Percentiles rank a stretch among this genome's conserved stretches.
Conservation (phyloP, 2,329 filamentous ascomycete species). For the Fusarium buxicola region DNA sequence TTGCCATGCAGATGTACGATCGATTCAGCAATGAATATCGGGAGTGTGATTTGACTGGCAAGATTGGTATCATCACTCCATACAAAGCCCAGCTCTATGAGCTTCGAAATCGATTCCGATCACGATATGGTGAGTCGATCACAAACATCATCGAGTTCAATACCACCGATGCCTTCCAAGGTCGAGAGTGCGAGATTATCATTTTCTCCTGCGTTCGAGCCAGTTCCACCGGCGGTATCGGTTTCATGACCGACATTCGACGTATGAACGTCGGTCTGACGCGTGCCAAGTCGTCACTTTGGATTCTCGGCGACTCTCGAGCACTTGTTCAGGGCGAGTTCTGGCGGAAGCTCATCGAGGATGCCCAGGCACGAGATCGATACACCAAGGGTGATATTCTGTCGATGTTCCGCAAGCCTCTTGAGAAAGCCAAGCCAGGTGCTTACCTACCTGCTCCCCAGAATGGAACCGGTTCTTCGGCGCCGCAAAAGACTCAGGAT, state of each 20-base stretch:
- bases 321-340: constrained; percentile 89
- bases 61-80: constrained; percentile 96
- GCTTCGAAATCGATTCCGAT: constrained; percentile 79
- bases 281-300: constrained; percentile 94
- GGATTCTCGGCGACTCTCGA: constrained; percentile 93
- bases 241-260: constrained; percentile 97
- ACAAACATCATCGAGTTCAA: constrained; percentile 92
- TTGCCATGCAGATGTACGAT: constrained; percentile 86
- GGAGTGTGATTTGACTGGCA: constrained; percentile 77
- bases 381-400: constrained; percentile 78
- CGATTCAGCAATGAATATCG: constrained; percentile 80
- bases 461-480: not conserved
- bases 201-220: constrained; percentile 99
- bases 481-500: constrained; percentile 16
- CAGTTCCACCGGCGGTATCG: constrained; percentile 91
- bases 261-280: constrained; percentile 99
- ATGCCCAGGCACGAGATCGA: constrained; percentile 78
- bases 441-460: constrained; percentile 30
- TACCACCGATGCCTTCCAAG: constrained; percentile 97
- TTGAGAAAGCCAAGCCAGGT: constrained; percentile 51
- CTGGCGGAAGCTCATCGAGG: constrained; percentile 87
- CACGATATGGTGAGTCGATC: constrained; percentile 79
- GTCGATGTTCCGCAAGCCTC: constrained; percentile 59
- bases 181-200: constrained; percentile 95
- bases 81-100: constrained; percentile 94